Base-by-base conservation (phyloP, 345 rosid genomes). In the Dipteronia sinensis region DNA sequence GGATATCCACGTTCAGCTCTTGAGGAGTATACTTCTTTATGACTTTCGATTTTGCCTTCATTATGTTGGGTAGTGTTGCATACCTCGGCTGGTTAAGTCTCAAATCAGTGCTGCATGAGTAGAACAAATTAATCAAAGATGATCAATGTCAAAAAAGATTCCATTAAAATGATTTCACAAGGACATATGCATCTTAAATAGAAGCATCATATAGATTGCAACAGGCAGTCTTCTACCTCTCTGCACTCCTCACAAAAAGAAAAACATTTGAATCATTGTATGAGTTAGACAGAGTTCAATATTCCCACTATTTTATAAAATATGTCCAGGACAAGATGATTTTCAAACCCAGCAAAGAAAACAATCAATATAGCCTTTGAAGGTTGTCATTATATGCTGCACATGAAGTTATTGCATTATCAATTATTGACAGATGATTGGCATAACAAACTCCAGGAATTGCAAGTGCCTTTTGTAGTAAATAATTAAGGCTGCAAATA, bases 21-120 rank as follows among this genome's bases (percentile, higher is more conserved):
- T 83, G 73, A 7, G 88, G 88, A 13, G 92, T 85, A 76, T 85
- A 88, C 74, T 91, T 95, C 89, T 90, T 92, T 64, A 95, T 87
- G 20, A 80, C 89, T 87, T 93, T 92, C 0, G 97, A 92, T 81
- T 92, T 95, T 0, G 98, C 98, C 83, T 95, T 95, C 99, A 95
- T 92, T 75, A 93, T 92, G 84, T 92, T 95, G 20, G 99, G 97
- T 38, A 95, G 95, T 6, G 99, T 91, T 3, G 99, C 99, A 67
- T 95, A 92, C 74, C 97, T 89, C 9, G 98, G 98, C 75, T 95
- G 97, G 90, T 95, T 95, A 77, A 95, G 86, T 85, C 99, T 89
- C 86, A 93, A 78, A 84, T 95, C 97, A 27, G 97, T 91, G 47
- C 97, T 95, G 94, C 89, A 79, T 15, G 16, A 56, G 59, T 34